Conservation (phyloP, 768 basidiomycete genomes). For the Tricholoma furcatifolium region DNA sequence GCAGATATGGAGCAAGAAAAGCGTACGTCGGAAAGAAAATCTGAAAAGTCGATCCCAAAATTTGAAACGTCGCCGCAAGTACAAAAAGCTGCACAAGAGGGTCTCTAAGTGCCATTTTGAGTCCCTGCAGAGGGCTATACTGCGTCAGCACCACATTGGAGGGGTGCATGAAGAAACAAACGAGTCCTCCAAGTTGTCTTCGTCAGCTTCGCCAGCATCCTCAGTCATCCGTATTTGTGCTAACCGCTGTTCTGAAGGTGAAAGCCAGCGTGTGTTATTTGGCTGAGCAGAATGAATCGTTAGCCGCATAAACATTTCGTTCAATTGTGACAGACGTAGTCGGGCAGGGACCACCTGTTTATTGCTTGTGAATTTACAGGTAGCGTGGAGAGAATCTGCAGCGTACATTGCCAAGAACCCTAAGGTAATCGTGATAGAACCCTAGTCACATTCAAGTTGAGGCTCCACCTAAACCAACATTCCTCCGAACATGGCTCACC, state of each 20-base stretch:
- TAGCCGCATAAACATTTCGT: not conserved
- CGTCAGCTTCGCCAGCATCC: slow-evolving; percentile 65
- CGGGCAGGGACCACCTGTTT: slow-evolving; percentile 53
- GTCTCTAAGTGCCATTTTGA: slow-evolving; percentile 55
- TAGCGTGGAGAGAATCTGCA: not conserved
- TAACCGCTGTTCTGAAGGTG: slow-evolving; percentile 45
- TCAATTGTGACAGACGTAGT: slow-evolving; percentile 45
- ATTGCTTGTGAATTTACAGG: not conserved
- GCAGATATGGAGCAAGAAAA: too few relatives aligned
- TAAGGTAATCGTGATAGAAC: slow-evolving; percentile 59
- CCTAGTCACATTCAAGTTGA: slow-evolving; percentile 40
- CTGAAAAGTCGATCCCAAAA: slow-evolving; percentile 55
- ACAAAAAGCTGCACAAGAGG: slow-evolving; percentile 54
- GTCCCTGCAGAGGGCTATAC: slow-evolving; percentile 44
- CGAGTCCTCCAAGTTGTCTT: slow-evolving; percentile 57
- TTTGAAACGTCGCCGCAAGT: slow-evolving; percentile 44
- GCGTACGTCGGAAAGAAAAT: slow-evolving; percentile 56
- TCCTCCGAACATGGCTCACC: slow-evolving; percentile 26
- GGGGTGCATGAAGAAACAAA: slow-evolving; percentile 28
- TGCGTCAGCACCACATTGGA: not conserved
- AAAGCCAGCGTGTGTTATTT: slow-evolving; percentile 61
- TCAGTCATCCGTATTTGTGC: slow-evolving; percentile 66
- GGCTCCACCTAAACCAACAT: not conserved
- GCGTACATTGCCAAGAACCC: slow-evolving; percentile 55
- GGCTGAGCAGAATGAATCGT: slow-evolving; percentile 36